These are phyloP conservation scores for Cocos nucifera DNA, from an alignment of 176 grass and related monocot species.

Conservation along the genomic window DNA sequence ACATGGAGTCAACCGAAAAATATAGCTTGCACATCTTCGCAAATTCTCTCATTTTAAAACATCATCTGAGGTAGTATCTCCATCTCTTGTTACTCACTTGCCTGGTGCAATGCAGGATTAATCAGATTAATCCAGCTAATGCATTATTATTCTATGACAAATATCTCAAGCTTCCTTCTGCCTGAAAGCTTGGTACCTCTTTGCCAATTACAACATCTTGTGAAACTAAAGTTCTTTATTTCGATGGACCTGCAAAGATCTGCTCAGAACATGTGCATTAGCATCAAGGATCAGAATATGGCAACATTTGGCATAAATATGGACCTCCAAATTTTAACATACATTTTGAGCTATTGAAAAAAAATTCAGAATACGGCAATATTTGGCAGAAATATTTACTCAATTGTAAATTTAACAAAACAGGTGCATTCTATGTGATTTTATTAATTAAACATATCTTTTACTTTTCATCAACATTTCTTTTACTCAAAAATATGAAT, in stretches of 20 bases:
- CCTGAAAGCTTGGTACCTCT: constrained; percentile 33
- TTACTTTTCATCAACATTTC: too few species aligned
- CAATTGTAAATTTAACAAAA: too few species aligned
- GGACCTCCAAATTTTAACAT: constrained; percentile 33
- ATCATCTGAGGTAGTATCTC: too few species aligned
- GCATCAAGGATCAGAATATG: constrained; percentile 23
- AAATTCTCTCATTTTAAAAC: too few species aligned
- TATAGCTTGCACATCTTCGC: too few species aligned
- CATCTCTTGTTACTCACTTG: neutral
- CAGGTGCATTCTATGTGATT: too few species aligned
- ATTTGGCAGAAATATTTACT: too few species aligned
- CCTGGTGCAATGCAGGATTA: constrained; percentile 19
- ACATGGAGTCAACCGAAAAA: too few species aligned
- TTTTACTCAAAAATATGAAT: too few species aligned
- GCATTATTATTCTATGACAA: constrained; percentile 43
- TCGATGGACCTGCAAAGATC: constrained; percentile 56
- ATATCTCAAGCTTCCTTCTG: constrained; percentile 54
- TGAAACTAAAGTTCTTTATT: constrained; percentile 30
- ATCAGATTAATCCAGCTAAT: constrained; percentile 38
- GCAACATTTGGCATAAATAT: constrained; percentile 45
- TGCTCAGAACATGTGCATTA: constrained; percentile 32
- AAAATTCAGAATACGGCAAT: too few species aligned
- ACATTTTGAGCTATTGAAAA: constrained; percentile 29
- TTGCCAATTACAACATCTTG: neutral
- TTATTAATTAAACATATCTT: too few species aligned